These are phyloP conservation scores for Papiliotrema laurentii DNA, from an alignment of 1,284 basidiomycete species.

Conservation along the genomic window DNA sequence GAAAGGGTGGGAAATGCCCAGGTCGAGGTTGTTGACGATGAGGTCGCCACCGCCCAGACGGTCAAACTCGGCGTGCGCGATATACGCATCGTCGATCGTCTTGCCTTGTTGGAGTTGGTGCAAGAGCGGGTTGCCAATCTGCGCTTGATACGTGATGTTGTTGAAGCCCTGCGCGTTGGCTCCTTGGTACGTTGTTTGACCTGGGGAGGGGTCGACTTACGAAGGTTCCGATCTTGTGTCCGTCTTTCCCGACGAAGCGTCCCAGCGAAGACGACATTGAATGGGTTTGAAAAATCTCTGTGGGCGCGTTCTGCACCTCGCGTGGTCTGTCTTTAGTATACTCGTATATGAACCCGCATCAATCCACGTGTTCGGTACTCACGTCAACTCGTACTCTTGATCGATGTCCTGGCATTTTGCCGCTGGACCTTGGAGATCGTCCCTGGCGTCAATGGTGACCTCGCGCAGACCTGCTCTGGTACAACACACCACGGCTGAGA, in stretches of 20 bases:
- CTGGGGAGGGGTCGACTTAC: background rate
- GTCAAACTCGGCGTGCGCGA: conserved; percentile 24
- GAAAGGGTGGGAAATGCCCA: conserved; percentile 41
- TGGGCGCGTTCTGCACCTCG: conserved; percentile 19
- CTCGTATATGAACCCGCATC: background rate
- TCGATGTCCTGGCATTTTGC: conserved; percentile 18
- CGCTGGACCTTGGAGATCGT: conserved; percentile 1
- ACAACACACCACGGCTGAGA: conserved; percentile 22
- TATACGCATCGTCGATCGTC: conserved; percentile 14
- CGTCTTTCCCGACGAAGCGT: conserved; percentile 15
- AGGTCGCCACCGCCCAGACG: conserved; percentile 23
- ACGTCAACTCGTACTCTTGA: conserved; percentile 13
- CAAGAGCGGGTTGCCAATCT: conserved; percentile 38
- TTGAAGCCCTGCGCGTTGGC: conserved; percentile 24
- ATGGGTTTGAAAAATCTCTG: conserved; percentile 9
- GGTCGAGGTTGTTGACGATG: conserved; percentile 44
- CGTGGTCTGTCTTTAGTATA: conserved; percentile 23
- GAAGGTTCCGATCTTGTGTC: conserved; percentile 2
- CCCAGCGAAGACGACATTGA: conserved; percentile 22
- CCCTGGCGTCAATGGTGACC: conserved; percentile 3
- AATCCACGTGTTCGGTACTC: conserved; percentile 2
- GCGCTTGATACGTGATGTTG: conserved; percentile 26
- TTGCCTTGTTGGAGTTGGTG: conserved; percentile 19
- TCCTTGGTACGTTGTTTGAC: background rate
- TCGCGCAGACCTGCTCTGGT: background rate